Conservation (phyloP, 2,329 filamentous ascomycete species). For the Aureobasidium sp. region DNA sequence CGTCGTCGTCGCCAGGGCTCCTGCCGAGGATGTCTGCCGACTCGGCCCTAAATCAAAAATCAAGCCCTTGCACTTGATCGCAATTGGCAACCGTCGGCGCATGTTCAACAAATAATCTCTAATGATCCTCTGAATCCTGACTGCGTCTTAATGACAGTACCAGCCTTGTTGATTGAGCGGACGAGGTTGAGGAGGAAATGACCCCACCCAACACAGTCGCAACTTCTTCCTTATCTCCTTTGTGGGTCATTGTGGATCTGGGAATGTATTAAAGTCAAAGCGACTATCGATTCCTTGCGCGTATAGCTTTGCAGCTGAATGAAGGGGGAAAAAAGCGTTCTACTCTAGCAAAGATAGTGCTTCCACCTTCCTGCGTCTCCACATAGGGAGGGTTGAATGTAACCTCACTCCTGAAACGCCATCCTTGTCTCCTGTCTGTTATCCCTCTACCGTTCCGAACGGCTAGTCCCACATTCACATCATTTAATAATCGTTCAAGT, state of each 20-base stretch:
- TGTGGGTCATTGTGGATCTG: constrained; percentile 9
- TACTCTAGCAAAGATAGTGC: constrained; percentile 9
- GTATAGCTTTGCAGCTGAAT: constrained; percentile 5
- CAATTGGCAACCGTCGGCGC: too few species aligned
- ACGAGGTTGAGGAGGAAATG: too few species aligned
- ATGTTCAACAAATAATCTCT: too few species aligned
- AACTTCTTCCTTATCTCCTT: neutral
- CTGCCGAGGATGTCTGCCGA: too few species aligned
- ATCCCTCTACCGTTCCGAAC: constrained; percentile 2
- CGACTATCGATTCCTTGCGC: constrained; percentile 9
- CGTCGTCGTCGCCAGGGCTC: too few species aligned
- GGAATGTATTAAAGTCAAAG: neutral
- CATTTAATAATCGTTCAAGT: constrained; percentile 36
- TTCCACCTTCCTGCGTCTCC: neutral
- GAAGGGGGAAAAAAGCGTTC: neutral
- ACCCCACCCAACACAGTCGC: neutral
- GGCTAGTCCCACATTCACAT: neutral
- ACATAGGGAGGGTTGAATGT: neutral
- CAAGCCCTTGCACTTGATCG: too few species aligned
- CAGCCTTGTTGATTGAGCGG: too few species aligned
- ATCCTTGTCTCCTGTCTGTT: constrained; percentile 8
- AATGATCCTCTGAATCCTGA: too few species aligned
- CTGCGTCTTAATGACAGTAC: too few species aligned
- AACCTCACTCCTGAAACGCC: constrained; percentile 15
- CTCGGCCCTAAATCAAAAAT: too few species aligned